These are phyloP conservation scores for Corynascus novoguineensis DNA, from an alignment of 495 filamentous ascomycete genomes.

Conservation along the genomic window DNA sequence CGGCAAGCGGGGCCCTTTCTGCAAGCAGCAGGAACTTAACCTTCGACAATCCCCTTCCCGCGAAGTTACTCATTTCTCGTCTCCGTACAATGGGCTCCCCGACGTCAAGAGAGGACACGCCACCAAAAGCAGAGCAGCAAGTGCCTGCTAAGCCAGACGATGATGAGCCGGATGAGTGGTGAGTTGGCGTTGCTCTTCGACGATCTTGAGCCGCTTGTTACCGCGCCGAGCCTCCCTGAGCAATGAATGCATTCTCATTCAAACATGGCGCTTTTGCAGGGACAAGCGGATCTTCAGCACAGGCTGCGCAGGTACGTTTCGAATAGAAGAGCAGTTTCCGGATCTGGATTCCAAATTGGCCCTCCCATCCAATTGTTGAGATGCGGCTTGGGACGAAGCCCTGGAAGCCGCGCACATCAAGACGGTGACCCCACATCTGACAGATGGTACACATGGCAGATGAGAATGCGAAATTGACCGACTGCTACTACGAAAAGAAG, in stretches of 20 bases:
- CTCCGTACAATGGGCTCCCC: neutral
- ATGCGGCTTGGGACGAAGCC: slow-evolving; percentile 2
- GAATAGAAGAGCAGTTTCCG: neutral
- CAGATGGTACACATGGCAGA: slow-evolving; percentile 45
- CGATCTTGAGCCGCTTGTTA: neutral
- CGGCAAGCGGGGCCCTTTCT: neutral
- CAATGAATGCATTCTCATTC: slow-evolving; percentile 10
- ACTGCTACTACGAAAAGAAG: slow-evolving; percentile 94
- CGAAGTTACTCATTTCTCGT: too few species aligned
- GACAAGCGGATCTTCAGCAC: slow-evolving; percentile 98
- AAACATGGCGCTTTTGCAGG: slow-evolving; percentile 29
- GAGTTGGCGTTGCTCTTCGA: slow-evolving; percentile 24
- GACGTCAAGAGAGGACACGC: slow-evolving; percentile 50
- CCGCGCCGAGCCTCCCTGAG: neutral
- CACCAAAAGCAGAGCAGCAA: slow-evolving; percentile 34
- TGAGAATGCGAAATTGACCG: slow-evolving; percentile 85
- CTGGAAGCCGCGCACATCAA: neutral
- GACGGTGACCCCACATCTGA: slow-evolving; percentile 5
- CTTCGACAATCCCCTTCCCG: neutral
- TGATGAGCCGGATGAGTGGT: slow-evolving; percentile 96
- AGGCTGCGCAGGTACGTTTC: slow-evolving; percentile 70
- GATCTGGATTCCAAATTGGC: neutral
- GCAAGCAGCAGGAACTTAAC: neutral
- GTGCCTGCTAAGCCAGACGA: slow-evolving; percentile 46
- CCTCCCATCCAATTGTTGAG: neutral